Base-by-base conservation (phyloP, 176 grass and related monocot genomes). In the Stipa capillata region DNA sequence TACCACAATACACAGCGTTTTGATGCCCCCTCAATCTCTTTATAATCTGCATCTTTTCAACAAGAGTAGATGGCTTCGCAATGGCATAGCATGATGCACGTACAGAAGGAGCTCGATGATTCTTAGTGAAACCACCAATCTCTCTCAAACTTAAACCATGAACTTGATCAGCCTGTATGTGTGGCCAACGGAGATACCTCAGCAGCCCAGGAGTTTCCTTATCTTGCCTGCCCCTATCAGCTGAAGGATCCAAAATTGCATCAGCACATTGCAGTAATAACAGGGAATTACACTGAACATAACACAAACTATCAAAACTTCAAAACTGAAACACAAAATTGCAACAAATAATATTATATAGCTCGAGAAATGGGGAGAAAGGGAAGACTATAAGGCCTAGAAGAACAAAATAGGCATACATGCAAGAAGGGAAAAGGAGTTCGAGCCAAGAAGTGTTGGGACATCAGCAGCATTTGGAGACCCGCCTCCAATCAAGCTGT, bases 1-100 rank as follows among this genome's bases (percentile, higher is more conserved):
- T n/a, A 98, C 95, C 95, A 56, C 95, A 98, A 85, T 98, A 98
- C 62, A 98, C 92, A 64, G 95, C 79, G 85, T 98, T 98, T 69
- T 94, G 95, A 80, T 98, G 95, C 39, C 95, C 95, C 50, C 95
- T 89, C 77, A 92, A 74, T 87, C 85, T 94, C 78, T 91, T 98
- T 88, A 94, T 92, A 49, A 94, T 94, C 67, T 99, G 89, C 96
- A 99, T 99, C 86, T 93, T 99, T 73, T 95, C 88, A 71, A 99
- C 96, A 76, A 99, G 88, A 32, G 95, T 98, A 35, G 90, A 87
- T 77, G 95, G 95, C 88, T 93, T 98, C 18, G 95, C 95, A 31
- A 98, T 94, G 35, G 95, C 95, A 85, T 98, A 94, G 78, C 90
- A 98, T 32, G 92, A 93, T 72, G 95, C 95, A 32, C 92, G 95